Evolutionary conservation across 148 eudicot species (phyloP).

Genomic region (Silene conica): DNA sequence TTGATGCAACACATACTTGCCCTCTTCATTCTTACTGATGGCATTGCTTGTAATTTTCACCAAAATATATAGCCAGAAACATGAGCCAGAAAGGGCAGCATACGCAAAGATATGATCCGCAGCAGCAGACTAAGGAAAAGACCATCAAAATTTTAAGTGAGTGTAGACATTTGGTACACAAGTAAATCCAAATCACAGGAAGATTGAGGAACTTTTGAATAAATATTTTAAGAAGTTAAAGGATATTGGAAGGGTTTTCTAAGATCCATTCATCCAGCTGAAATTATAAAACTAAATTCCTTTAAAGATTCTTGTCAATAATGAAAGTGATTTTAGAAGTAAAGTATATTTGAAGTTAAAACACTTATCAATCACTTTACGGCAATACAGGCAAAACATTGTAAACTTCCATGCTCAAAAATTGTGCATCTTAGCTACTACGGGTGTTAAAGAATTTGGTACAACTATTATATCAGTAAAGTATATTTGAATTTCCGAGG

Average conservation of each 20-base stretch:
- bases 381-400: background rate
- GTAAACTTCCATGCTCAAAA: background rate
- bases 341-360: background rate
- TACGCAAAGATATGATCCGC: constrained; percentile 27
- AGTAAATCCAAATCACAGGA: background rate
- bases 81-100: constrained; percentile 41
- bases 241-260: background rate
- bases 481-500: no score
- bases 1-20: constrained; percentile 52
- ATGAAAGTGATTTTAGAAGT: background rate
- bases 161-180: background rate
- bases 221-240: background rate
- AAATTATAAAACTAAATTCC: background rate
- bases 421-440: background rate
- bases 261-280: background rate
- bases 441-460: background rate
- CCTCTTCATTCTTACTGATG: constrained; percentile 78
- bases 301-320: background rate
- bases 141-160: constrained; percentile 13
- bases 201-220: background rate
- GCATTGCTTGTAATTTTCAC: constrained; percentile 50
- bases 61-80: constrained; percentile 31
- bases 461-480: background rate
- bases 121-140: constrained; percentile 28
- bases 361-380: background rate